Evolutionary conservation across 768 basidiomycete species (phyloP).

Genomic region (Dacryopinax primogenitus): DNA sequence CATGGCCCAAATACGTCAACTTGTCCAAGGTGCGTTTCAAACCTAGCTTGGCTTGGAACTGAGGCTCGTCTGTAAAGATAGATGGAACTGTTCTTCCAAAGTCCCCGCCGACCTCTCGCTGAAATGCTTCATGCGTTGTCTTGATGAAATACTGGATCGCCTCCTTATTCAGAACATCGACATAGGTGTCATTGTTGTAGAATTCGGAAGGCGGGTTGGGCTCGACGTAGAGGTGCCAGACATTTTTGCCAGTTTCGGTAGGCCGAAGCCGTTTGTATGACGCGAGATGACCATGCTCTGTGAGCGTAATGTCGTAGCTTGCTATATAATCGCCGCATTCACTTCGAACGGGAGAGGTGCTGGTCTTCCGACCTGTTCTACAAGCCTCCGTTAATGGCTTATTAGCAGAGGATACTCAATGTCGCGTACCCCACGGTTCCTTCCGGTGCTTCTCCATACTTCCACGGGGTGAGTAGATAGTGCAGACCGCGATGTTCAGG

Average conservation of each 20-base stretch:
- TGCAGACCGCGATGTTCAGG: constrained; percentile 19
- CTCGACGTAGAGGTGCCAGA: constrained; percentile 20
- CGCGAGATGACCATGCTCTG: constrained; percentile 7
- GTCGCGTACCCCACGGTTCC: neutral
- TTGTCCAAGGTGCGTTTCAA: constrained; percentile 13
- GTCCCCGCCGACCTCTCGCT: constrained; percentile 16
- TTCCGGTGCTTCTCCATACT: constrained; percentile 16
- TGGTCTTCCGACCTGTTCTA: constrained; percentile 7
- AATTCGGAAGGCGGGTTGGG: constrained; percentile 17
- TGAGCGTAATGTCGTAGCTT: constrained; percentile 16
- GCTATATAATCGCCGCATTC: constrained; percentile 19
- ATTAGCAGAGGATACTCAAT: constrained; percentile 12
- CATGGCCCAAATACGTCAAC: constrained; percentile 21
- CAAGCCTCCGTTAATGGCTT: neutral
- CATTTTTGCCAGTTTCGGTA: constrained; percentile 2
- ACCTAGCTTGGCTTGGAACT: constrained; percentile 15
- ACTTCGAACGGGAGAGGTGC: constrained; percentile 13
- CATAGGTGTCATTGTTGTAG: constrained; percentile 19
- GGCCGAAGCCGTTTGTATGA: constrained; percentile 13
- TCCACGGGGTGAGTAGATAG: constrained; percentile 19
- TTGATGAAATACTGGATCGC: constrained; percentile 18
- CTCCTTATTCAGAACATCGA: constrained; percentile 17
- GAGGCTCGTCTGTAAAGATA: constrained; percentile 23
- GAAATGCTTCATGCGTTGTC: constrained; percentile 20
- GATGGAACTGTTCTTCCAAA: constrained; percentile 19